These are phyloP conservation scores for Coemansia sp. DNA, from an alignment of 192 early-diverging fungal genomes.

Conservation along the genomic window DNA sequence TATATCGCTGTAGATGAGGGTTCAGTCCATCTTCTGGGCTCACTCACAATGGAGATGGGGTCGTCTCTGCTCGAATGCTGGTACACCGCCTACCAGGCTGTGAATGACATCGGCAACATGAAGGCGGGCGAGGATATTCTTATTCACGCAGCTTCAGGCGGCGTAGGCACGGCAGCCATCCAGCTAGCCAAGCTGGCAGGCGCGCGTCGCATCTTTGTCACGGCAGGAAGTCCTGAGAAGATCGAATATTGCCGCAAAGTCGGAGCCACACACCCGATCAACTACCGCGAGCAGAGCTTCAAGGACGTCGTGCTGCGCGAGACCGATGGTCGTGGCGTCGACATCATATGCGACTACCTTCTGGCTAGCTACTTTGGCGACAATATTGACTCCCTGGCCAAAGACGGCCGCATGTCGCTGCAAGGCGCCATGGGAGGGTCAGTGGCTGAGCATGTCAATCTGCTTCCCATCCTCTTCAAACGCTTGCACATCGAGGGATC, in stretches of 20 bases:
- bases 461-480: slow-evolving; percentile 62
- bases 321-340: slow-evolving; percentile 69
- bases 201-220: slow-evolving; percentile 68
- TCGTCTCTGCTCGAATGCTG: slow-evolving; percentile 78
- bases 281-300: slow-evolving; percentile 76
- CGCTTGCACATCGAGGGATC: slow-evolving; percentile 71
- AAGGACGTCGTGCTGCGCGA: slow-evolving; percentile 57
- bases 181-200: slow-evolving; percentile 72
- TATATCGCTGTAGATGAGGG: slow-evolving; percentile 67
- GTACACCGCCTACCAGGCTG: slow-evolving; percentile 79
- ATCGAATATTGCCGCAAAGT: slow-evolving; percentile 63
- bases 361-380: slow-evolving; percentile 61
- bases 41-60: slow-evolving; percentile 62
- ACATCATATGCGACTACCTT: slow-evolving; percentile 75
- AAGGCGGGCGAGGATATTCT: slow-evolving; percentile 67
- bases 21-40: slow-evolving; percentile 61
- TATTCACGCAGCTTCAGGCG: slow-evolving; percentile 79
- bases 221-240: slow-evolving; percentile 70
- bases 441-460: slow-evolving; percentile 26
- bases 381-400: slow-evolving; percentile 60
- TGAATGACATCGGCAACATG: slow-evolving; percentile 63
- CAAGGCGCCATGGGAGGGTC: slow-evolving; percentile 68
- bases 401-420: slow-evolving; percentile 77
- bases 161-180: slow-evolving; percentile 79
- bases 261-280: slow-evolving; percentile 75